Base-by-base conservation (phyloP, 768 basidiomycete species). In the Cubamyces lactineus region DNA sequence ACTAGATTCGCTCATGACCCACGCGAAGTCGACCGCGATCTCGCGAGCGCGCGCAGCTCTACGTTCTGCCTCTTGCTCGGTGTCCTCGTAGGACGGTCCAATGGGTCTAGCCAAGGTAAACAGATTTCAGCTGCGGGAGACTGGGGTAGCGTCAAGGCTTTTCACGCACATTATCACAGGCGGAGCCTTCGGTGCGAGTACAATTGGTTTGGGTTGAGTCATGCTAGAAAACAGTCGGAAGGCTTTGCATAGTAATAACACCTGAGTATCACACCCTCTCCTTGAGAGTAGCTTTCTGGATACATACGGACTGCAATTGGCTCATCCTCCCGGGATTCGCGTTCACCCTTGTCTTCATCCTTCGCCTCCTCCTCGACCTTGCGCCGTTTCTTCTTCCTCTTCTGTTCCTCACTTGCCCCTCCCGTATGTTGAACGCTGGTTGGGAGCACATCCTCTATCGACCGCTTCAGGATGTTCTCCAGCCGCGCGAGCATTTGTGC, bases 71-170 rank as follows among this genome's bases (percentile, higher is more conserved):
- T 75, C 72, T 12, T 49, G 55, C 12, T 65, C 63, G 7, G 70
- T 69, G 50, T 77, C 76, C 56, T 75, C 76, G 26, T 53, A 64
- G 8, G 72, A 47, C 19, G 71, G 74, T 17, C 71, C 73, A 28
- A 65, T 59, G 13, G 64, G 51, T 45, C 75, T 76, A 34, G 34
- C 9, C 34, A 34, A 11, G 4, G 59, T 21, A 42, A 38, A 48
- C 34, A 24, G 23, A 42, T 17, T 2, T 34, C 13, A 21, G 24
- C 24, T 12, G n/a, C 13, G 34, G 1, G 1, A 13, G 34, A 16
- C 28, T 6, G 23, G 23, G 12, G 7, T 43, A 28, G 26, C 23
- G 11, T 7, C 15, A 26, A 7, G 9, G 3, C n/a, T 17, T 23
- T 15, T 28, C 3, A 52, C 70, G 39, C 19, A 72, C 71, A 57